Conservation (phyloP, 495 filamentous ascomycete species). For the Hypoxylon perforatum region DNA sequence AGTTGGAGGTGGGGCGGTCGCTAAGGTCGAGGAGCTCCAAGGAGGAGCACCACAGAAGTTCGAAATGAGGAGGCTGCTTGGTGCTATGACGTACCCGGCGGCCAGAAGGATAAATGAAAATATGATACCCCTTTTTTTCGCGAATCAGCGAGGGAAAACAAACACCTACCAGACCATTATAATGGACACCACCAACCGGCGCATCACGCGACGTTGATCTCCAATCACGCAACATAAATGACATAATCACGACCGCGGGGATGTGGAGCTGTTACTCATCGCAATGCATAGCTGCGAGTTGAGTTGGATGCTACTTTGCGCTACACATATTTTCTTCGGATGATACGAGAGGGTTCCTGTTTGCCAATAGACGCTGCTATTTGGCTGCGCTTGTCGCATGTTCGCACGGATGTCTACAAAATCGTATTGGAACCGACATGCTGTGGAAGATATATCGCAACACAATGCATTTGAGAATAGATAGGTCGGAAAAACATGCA, state of each 20-base stretch:
- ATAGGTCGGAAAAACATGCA: background rate
- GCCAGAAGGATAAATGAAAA: constrained; percentile 29
- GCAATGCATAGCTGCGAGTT: background rate
- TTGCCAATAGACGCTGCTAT: too few species aligned
- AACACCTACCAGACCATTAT: constrained; percentile 9
- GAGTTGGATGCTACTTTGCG: too few species aligned
- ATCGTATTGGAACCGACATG: too few species aligned
- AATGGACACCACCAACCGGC: constrained; percentile 22
- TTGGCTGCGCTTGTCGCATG: too few species aligned
- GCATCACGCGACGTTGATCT: constrained; percentile 28
- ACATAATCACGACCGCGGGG: constrained; percentile 3
- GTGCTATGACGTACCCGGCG: constrained; percentile 25
- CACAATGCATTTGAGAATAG: constrained; percentile 22
- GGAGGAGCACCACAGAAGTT: too few species aligned
- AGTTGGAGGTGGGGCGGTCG: constrained; percentile 43
- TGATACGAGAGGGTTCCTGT: background rate
- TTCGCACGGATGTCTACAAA: too few species aligned
- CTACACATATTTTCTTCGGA: constrained; percentile 1
- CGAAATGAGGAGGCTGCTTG: constrained; percentile 8
- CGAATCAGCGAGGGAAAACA: constrained; percentile 35
- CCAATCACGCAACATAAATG: constrained; percentile 32
- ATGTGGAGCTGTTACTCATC: constrained; percentile 2
- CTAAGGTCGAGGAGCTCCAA: constrained; percentile 4
- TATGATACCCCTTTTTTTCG: constrained; percentile 44
- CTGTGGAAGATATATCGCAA: constrained; percentile 6